Percentiles rank a stretch among this genome's conserved stretches.
These are phyloP conservation scores for Trichocladium antarcticum DNA, from an alignment of 495 filamentous ascomycete species.

Conservation along the genomic window DNA sequence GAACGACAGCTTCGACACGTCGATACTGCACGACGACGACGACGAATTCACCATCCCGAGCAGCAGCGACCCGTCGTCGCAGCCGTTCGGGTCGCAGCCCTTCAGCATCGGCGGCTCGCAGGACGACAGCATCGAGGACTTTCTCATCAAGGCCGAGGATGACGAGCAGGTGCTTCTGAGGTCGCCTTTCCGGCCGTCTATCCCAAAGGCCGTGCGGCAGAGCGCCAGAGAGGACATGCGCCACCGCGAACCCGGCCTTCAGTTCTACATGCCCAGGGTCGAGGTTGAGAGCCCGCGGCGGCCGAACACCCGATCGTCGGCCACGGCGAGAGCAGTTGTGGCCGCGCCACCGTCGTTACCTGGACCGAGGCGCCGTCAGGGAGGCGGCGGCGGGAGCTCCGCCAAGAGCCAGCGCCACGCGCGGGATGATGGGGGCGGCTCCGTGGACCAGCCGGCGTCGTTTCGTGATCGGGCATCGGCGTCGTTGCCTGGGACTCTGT, in stretches of 20 bases:
- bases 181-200: conserved; percentile 36
- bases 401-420: conserved; percentile 4
- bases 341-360: conserved; percentile 11
- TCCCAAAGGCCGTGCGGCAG: conserved; percentile 29
- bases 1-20: conserved; percentile 42
- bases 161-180: conserved; percentile 36
- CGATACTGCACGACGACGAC: conserved; percentile 32
- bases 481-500: conserved; percentile 22
- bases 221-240: conserved; percentile 24
- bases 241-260: conserved; percentile 26
- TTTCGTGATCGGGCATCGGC: conserved; percentile 9
- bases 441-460: not conserved
- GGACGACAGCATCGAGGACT: conserved; percentile 37
- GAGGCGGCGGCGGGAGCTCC: not conserved
- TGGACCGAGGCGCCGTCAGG: conserved; percentile 20
- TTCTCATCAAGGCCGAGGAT: conserved; percentile 30
- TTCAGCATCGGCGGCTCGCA: conserved; percentile 33
- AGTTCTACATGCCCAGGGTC: conserved; percentile 36
- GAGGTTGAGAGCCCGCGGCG: conserved; percentile 26
- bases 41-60: conserved; percentile 30
- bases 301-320: conserved; percentile 17
- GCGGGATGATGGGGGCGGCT: not conserved
- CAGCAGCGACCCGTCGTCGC: conserved; percentile 31
- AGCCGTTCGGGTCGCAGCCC: conserved; percentile 25
- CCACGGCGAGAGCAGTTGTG: conserved; percentile 10